phyloP scores from a whole-genome alignment of 2,329 filamentous ascomycete species.

The Colletotrichum musae region DNA sequence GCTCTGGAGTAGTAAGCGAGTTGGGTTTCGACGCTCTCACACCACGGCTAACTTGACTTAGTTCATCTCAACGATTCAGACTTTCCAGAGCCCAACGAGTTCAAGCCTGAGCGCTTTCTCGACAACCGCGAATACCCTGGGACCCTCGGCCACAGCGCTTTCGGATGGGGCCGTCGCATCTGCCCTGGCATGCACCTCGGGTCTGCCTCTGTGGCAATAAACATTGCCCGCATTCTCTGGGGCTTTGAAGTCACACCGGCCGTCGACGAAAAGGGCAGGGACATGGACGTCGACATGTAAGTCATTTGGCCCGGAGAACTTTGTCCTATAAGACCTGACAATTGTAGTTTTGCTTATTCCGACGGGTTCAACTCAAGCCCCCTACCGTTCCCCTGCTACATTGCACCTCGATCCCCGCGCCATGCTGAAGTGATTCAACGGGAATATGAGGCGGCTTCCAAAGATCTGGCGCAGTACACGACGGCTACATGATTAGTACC shows the following conservation, averaged over 20 bases:
- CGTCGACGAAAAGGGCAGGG: conserved; percentile 14
- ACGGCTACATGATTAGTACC: no score
- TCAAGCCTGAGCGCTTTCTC: conserved; percentile 54
- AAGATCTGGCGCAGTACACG: no score
- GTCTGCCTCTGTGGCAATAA: conserved; percentile 62
- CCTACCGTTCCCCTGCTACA: no score
- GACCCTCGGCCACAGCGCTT: conserved; percentile 55
- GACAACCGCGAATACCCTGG: conserved; percentile 54
- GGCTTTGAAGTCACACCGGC: conserved; percentile 58
- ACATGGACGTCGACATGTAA: conserved; percentile 57
- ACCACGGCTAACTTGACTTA: no score
- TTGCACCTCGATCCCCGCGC: no score
- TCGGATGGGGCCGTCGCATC: conserved; percentile 59
- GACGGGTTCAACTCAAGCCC: no score
- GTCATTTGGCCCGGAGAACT: conserved; percentile 21
- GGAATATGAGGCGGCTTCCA: no score
- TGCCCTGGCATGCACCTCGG: conserved; percentile 66
- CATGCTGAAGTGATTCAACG: no score
- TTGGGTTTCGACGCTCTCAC: no score
- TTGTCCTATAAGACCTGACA: no score
- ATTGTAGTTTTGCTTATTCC: no score
- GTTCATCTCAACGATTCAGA: conserved; percentile 59
- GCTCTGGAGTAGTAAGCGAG: conserved; percentile 59
- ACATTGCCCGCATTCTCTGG: conserved; percentile 66
- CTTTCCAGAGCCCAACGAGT: conserved; percentile 57